Conservation (phyloP, 2,329 filamentous ascomycete genomes). For the Sporothrix mexicana region DNA sequence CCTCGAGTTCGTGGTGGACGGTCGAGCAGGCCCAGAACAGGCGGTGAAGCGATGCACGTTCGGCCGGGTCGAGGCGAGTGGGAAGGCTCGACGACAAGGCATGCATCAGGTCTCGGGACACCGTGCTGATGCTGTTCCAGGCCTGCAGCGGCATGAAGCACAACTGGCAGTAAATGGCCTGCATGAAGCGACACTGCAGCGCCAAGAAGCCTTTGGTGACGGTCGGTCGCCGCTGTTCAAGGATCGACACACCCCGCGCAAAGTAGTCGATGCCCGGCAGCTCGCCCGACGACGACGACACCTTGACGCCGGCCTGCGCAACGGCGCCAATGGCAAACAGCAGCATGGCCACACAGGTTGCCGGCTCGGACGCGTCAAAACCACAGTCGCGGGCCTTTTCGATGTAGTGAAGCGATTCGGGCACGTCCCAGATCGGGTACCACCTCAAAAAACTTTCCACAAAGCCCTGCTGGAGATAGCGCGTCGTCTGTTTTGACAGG, state of each 20-base stretch:
- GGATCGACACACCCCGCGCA: not conserved
- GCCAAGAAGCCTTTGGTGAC: conserved; percentile 1
- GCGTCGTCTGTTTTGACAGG: not conserved
- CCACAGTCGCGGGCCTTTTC: not conserved
- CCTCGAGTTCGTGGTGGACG: not conserved
- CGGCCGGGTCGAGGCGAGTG: not conserved
- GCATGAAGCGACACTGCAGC: not conserved
- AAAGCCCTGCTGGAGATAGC: not conserved
- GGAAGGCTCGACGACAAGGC: not conserved
- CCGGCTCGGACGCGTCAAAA: not conserved
- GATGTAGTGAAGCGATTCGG: not conserved
- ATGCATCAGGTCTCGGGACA: not conserved
- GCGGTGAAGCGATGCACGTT: not conserved
- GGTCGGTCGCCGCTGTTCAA: not conserved
- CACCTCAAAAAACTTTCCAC: not conserved
- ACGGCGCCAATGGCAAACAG: conserved; percentile 8
- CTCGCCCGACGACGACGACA: not conserved
- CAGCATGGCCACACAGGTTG: not conserved
- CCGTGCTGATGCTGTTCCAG: not conserved
- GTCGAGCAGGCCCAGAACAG: not conserved
- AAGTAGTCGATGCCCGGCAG: conserved; percentile 1
- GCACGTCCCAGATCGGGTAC: not conserved
- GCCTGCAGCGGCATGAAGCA: conserved; percentile 8
- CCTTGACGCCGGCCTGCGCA: not conserved
- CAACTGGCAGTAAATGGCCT: not conserved